Base-by-base conservation (phyloP, 1,139 yeast genomes). In the Arxiozyma heterogenica region DNA sequence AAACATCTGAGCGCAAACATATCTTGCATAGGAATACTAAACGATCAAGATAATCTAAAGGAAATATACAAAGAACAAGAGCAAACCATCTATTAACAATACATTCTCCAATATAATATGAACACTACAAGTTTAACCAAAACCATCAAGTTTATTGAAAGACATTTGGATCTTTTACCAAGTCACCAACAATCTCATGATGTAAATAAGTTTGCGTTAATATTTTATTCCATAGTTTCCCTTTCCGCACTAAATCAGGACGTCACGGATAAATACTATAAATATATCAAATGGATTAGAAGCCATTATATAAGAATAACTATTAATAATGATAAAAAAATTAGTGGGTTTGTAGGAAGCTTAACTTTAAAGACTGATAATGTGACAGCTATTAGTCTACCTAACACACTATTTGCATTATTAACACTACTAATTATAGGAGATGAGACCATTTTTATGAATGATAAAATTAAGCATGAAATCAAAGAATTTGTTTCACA, bases 331-430 rank as follows among this genome's bases (percentile, higher is more conserved):
- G 55, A 44, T n/a, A 53, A 51, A 11, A 41, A 48, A 20, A 44
- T 66, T 17, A 58, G 66, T 17, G 69, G 71, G 20, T 64, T 67
- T 55, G 52, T 62, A 1, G 67, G 68, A 17, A 59, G 64, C 44
- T 38, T 53, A 21, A 53, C 57, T 15, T 49, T 60, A 51, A 49
- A 55, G 41, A 51, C 61, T 30, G 53, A 58, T 1, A 55, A 51
- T 17, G 53, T 55, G 3, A 57, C 56, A 11, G 60, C 64, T 1
- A 47, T 67, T 3, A 66, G 62, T 46, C 49, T 67, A 22, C 63
- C 69, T 3, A 68, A 64, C 47, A 68, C 71, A 1, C 53, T 67
- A n/a, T 68, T 68, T 57, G 68, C 65, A 17, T 52, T 66, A 38
- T 50, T 63, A 22, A 53, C 55, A 1, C 34, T 63, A 22, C 47